Conservation (phyloP, 108 stramenopile genomes). For the Nannochloropsis oceanica region DNA sequence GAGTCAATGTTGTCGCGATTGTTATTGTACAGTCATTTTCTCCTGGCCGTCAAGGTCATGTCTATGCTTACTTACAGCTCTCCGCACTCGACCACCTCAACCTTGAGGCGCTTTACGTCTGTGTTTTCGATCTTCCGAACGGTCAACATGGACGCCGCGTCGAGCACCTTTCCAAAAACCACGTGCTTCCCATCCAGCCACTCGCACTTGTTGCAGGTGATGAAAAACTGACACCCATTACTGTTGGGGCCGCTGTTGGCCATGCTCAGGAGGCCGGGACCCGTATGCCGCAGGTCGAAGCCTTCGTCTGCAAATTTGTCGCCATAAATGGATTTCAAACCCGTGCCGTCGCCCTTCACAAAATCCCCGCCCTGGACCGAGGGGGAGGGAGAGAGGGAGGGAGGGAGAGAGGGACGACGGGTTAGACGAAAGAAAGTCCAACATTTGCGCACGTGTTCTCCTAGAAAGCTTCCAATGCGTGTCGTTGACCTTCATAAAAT, state of each 20-base stretch:
- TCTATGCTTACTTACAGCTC: constrained; percentile 19
- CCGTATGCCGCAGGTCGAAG: constrained; percentile 61
- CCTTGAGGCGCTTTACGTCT: constrained; percentile 31
- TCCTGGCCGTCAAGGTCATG: no score
- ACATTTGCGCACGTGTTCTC: not conserved
- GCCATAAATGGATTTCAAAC: constrained; percentile 77
- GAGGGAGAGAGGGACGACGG: not conserved
- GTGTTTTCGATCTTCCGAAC: constrained; percentile 46
- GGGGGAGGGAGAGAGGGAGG: not conserved
- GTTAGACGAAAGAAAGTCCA: not conserved
- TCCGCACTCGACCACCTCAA: constrained; percentile 39
- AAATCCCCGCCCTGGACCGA: constrained; percentile 69
- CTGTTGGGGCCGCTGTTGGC: constrained; percentile 80
- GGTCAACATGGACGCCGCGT: constrained; percentile 66
- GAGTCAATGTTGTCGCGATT: no score
- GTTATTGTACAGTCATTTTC: no score
- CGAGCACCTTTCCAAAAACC: constrained; percentile 64
- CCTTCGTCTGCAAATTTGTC: constrained; percentile 83
- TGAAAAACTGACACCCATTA: constrained; percentile 93
- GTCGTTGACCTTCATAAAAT: constrained; percentile 33
- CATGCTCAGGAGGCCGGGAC: constrained; percentile 72
- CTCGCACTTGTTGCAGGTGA: constrained; percentile 43
- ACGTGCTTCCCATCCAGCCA: constrained; percentile 43
- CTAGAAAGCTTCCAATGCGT: not conserved
- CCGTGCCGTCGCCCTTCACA: constrained; percentile 77